Conservation (phyloP, 2,329 filamentous ascomycete genomes). For the Aureobasidium subglaciale region DNA sequence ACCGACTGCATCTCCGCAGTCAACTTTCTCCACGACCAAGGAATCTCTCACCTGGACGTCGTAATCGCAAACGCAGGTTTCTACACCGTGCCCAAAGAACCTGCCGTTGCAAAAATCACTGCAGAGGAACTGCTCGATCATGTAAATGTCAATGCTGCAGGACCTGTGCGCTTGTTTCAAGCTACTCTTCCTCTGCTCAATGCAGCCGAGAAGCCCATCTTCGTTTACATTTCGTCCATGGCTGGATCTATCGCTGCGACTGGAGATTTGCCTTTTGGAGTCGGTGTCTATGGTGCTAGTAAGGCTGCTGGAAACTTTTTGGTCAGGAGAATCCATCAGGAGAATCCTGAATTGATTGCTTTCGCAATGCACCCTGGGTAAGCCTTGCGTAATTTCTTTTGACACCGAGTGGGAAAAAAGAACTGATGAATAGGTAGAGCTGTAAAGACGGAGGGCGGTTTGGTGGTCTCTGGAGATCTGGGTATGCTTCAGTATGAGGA, state of each 20-base stretch:
- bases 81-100: background rate
- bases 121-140: background rate
- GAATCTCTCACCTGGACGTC: background rate
- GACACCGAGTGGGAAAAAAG: rapidly evolving
- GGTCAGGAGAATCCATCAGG: background rate
- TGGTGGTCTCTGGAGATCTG: background rate
- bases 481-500: background rate
- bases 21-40: background rate
- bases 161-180: background rate
- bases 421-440: background rate
- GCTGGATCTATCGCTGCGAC: background rate
- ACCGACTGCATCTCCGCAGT: background rate
- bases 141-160: background rate
- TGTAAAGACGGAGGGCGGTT: background rate
- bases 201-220: background rate
- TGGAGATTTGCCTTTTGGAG: background rate
- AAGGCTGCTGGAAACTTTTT: background rate
- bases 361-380: slow-evolving; percentile 4
- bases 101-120: background rate
- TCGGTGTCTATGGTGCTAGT: background rate
- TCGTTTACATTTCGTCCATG: background rate
- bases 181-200: background rate
- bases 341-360: background rate
- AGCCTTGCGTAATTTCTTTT: background rate
- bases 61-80: background rate